These are phyloP conservation scores for Anthostomella pinea DNA, from an alignment of 2,329 filamentous ascomycete genomes.

Conservation along the genomic window DNA sequence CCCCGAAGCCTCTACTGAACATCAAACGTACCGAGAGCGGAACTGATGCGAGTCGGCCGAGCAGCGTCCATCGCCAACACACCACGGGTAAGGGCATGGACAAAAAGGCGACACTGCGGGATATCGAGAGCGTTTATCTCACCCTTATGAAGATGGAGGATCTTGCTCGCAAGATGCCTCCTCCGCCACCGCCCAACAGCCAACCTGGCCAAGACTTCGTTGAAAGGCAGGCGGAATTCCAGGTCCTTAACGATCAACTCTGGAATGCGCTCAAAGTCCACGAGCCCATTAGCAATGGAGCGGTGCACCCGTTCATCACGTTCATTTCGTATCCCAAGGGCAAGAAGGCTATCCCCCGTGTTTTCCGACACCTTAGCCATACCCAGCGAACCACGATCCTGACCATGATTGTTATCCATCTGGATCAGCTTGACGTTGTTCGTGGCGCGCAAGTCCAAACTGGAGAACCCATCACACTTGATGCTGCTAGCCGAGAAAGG, in stretches of 20 bases:
- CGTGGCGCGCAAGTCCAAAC: constrained; percentile 72
- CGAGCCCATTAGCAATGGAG: constrained; percentile 77
- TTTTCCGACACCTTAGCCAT: constrained; percentile 89
- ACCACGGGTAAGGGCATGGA: constrained; percentile 53
- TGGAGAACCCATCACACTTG: constrained; percentile 67
- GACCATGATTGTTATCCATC: constrained; percentile 91
- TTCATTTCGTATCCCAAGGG: constrained; percentile 94
- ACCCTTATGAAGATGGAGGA: constrained; percentile 94
- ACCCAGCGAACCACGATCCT: constrained; percentile 93
- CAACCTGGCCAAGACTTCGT: constrained; percentile 65
- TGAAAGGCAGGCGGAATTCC: constrained; percentile 76
- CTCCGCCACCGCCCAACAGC: constrained; percentile 58
- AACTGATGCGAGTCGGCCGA: constrained; percentile 54
- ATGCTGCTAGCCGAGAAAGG: constrained; percentile 78
- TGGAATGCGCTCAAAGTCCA: constrained; percentile 90
- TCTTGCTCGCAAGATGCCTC: constrained; percentile 77
- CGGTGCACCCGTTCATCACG: constrained; percentile 89
- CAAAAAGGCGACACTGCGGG: constrained; percentile 76
- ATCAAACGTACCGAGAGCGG: constrained; percentile 81
- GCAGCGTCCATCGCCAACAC: constrained; percentile 41
- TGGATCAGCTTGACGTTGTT: constrained; percentile 89
- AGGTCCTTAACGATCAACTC: constrained; percentile 74
- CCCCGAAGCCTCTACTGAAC: constrained; percentile 89
- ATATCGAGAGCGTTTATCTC: constrained; percentile 85
- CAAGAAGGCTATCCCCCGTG: constrained; percentile 90